Evolutionary conservation across 768 basidiomycete species (phyloP).

Genomic region (Tylopilus sp.): DNA sequence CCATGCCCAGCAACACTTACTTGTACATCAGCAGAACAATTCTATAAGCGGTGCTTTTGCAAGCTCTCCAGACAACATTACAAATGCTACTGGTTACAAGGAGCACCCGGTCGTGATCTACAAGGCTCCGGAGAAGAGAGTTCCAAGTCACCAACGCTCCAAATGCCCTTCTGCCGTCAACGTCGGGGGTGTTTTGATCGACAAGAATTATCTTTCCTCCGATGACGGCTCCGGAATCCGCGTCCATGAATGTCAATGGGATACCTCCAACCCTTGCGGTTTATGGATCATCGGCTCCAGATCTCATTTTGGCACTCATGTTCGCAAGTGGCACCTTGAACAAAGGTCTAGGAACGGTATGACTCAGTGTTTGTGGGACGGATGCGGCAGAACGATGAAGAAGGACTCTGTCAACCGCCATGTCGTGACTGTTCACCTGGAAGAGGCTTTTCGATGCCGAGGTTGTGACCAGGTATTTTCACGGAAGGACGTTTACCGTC

Average conservation of each 20-base stretch:
- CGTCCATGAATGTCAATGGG: slow-evolving; percentile 13
- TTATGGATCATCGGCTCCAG: slow-evolving; percentile 12
- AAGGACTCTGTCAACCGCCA: slow-evolving; percentile 4
- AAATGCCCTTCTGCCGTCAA: not conserved
- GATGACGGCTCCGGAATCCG: not conserved
- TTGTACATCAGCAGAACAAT: not conserved
- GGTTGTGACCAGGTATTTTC: not conserved
- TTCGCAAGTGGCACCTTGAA: slow-evolving; percentile 6
- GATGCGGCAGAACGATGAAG: slow-evolving; percentile 1
- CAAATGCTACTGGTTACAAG: not conserved
- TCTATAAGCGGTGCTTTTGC: not conserved
- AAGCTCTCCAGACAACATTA: not conserved
- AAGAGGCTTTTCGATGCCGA: slow-evolving; percentile 3
- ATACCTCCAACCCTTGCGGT: not conserved
- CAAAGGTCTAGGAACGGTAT: not conserved
- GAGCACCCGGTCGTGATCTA: not conserved
- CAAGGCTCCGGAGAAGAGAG: not conserved
- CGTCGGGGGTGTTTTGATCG: slow-evolving; percentile 2
- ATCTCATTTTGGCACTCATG: not conserved
- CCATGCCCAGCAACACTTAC: not conserved
- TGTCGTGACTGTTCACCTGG: slow-evolving; percentile 3
- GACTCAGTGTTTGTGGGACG: slow-evolving; percentile 3
- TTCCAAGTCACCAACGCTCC: not conserved
- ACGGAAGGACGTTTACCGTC: slow-evolving; percentile 5
- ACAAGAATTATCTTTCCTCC: not conserved